These are phyloP conservation scores for Lenwebbia sp. DNA, from an alignment of 345 rosid genomes.

Conservation along the genomic window DNA sequence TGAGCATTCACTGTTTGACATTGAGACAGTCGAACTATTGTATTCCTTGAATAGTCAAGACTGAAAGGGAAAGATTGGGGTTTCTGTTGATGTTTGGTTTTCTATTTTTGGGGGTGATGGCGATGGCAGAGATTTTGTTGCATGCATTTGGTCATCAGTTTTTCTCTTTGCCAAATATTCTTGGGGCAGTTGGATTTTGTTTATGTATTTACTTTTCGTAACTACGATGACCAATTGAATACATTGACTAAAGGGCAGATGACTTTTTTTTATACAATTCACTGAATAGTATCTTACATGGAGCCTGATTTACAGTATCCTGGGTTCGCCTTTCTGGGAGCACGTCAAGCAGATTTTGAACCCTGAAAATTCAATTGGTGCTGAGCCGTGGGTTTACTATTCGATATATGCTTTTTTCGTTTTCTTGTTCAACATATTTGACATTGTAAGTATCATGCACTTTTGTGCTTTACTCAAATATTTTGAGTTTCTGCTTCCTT, in stretches of 20 bases:
- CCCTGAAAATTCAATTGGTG: conserved; percentile 79
- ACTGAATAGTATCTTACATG: conserved; percentile 11
- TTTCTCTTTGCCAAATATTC: not conserved
- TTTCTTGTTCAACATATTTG: conserved; percentile 86
- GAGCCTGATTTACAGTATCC: conserved; percentile 39
- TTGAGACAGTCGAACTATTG: not conserved
- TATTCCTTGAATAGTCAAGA: not conserved
- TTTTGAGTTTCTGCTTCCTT: not conserved
- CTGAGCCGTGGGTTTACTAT: conserved; percentile 88
- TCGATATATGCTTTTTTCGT: conserved; percentile 81
- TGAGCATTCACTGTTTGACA: not conserved
- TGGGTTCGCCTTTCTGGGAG: conserved; percentile 73
- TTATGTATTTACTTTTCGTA: not conserved
- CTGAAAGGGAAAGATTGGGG: not conserved
- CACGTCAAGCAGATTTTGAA: conserved; percentile 74
- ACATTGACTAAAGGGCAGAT: not conserved
- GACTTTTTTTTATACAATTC: not conserved
- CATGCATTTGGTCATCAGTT: not conserved
- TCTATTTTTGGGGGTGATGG: not conserved
- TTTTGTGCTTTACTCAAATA: not conserved
- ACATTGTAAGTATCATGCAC: conserved; percentile 60
- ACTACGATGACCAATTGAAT: not conserved
- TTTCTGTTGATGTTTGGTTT: not conserved
- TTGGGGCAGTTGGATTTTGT: not conserved
- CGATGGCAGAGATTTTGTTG: not conserved